Evolutionary conservation across 208 protist genomes (phyloP), one percentile per base, ranked within the genome.

Genomic region (Leishmania tropica): DNA sequence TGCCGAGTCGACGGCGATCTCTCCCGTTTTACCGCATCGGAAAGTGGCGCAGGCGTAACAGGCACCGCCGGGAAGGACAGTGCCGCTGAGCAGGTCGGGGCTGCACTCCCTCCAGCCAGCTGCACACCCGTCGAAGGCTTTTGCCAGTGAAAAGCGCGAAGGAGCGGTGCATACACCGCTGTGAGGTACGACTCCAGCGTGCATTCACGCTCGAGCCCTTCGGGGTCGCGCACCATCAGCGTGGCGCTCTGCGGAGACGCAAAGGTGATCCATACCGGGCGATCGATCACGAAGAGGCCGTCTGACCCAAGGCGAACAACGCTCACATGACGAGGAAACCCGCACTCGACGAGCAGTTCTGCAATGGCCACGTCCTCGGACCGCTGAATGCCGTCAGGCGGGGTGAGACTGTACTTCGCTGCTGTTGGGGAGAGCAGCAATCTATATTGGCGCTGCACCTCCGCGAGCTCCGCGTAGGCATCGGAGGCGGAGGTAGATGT

Each of bases 211-310:
- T 82, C 72, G 24, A 79, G 24, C 0, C 64, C 74, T 2, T 85
- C 82, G 3, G 82, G 82, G 68, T 85, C 82, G 17, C 53, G 73
- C 64, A 85, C 82, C 42, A 85, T 67, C 45, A 85, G 53, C 1
- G n/a, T 79, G 54, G 73, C 67, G 67, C 82, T 85, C 28, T 76
- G 65, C 47, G 77, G 74, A 11, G 78, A 71, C 24, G 78, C 82
- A 51, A 85, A 85, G n/a, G 7, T 17, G 48, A 85, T 76, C 48
- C 35, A 48, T 24, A 85, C 78, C 3, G 82, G 77, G 17, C 78
- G 77, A 62, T 85, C 82, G 3, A 85, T 6, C 42, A 70, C 19
- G 47, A 76, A 85, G 31, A 85, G 72, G 17, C 11, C 62, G 1
- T 74, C 51, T 17, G 47, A 7, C 28, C 53, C 74, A 13, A 85